Percentiles rank a stretch among this genome's conserved stretches.
These are phyloP conservation scores for Talaromyces rugulosus DNA, from an alignment of 2,329 filamentous ascomycete species.

Conservation along the genomic window DNA sequence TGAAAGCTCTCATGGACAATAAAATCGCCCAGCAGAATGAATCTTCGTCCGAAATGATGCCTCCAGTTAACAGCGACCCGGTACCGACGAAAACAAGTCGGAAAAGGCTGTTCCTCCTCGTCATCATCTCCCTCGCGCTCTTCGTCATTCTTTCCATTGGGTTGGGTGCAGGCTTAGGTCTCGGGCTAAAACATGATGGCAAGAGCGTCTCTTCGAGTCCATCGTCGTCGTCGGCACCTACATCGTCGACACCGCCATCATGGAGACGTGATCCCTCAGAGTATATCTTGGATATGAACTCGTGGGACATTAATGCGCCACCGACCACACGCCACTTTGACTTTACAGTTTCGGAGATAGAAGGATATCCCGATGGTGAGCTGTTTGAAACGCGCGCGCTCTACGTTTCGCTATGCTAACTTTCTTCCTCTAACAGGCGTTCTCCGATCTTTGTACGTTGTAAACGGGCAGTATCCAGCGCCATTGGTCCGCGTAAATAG, in stretches of 20 bases:
- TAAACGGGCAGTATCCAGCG: constrained; percentile 22
- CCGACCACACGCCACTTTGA: constrained; percentile 18
- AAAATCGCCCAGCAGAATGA: not conserved
- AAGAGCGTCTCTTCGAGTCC: not conserved
- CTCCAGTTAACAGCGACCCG: not conserved
- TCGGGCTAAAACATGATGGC: constrained; percentile 17
- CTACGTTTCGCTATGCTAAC: not conserved
- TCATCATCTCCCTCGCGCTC: not conserved
- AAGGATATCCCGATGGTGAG: constrained; percentile 18
- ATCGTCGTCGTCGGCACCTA: not conserved
- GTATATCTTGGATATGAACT: constrained; percentile 16
- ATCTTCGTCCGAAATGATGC: not conserved
- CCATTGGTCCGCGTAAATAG: constrained; percentile 23
- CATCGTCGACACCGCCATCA: constrained; percentile 1
- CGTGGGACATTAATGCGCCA: constrained; percentile 18
- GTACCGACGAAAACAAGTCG: not conserved
- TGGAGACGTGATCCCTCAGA: constrained; percentile 14
- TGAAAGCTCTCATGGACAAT: not conserved
- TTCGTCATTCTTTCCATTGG: constrained; percentile 14
- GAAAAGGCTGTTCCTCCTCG: not conserved
- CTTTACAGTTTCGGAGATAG: constrained; percentile 16
- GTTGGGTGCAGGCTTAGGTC: constrained; percentile 17
- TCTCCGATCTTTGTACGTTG: constrained; percentile 8
- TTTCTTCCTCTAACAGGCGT: not conserved
- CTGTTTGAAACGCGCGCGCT: not conserved